Conservation (phyloP, 257 asterid genomes). For the Solanum tarijense region DNA sequence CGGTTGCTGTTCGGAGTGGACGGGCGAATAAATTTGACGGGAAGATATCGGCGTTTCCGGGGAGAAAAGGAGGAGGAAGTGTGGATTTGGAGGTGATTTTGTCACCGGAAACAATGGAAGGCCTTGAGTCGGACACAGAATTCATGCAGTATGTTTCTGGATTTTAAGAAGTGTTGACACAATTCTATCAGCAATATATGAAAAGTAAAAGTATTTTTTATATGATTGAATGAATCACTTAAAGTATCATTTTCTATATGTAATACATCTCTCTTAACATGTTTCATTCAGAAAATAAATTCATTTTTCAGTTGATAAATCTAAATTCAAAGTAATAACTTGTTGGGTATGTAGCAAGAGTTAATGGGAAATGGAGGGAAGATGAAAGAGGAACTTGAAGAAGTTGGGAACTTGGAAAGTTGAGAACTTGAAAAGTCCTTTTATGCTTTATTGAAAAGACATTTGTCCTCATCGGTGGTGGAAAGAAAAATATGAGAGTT, state of each 20-base stretch:
- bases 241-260: background rate
- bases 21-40: conserved; percentile 27
- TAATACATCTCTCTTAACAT: background rate
- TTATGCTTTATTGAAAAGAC: no score
- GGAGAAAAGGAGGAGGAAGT: conserved; percentile 21
- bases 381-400: no score
- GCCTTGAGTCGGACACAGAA: conserved; percentile 24
- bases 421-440: no score
- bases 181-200: background rate
- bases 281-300: background rate
- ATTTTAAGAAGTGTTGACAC: background rate
- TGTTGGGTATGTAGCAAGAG: no score
- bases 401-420: no score
- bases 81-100: conserved; percentile 35
- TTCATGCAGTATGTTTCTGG: conserved; percentile 24
- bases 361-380: no score
- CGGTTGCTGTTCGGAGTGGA: conserved; percentile 26
- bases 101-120: conserved; percentile 23
- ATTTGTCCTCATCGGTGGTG: no score
- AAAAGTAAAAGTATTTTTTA: background rate
- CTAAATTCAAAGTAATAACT: no score
- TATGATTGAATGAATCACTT: background rate
- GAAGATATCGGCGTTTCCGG: conserved; percentile 29
- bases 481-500: no score
- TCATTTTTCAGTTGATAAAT: background rate